Percentiles rank a stretch among this genome's conserved stretches.
Conservation (phyloP, 140 eudicot genomes). For the Stevia rebaudiana region DNA sequence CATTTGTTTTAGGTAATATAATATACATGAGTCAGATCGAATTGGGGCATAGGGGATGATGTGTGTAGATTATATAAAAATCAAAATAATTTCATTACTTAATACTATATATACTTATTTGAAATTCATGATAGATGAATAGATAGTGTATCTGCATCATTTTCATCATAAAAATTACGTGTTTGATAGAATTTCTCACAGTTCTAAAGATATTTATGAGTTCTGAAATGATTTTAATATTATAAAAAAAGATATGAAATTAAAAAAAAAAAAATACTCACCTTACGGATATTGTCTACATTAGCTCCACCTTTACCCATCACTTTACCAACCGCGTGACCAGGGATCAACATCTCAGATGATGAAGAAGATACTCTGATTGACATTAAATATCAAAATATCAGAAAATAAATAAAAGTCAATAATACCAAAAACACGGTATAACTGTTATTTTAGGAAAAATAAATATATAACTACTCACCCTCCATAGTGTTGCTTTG, state of each 20-base stretch:
- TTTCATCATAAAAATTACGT: no score
- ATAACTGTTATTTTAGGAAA: constrained; percentile 2
- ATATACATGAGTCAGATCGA: no score
- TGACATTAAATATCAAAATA: neutral
- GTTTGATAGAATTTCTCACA: no score
- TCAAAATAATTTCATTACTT: no score
- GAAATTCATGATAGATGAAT: no score
- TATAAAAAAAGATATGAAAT: neutral
- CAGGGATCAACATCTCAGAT: constrained; percentile 81
- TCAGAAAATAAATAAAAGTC: neutral
- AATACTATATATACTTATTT: no score
- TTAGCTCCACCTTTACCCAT: constrained; percentile 92
- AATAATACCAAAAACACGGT: neutral
- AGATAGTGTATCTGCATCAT: no score
- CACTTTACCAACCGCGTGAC: constrained; percentile 85
- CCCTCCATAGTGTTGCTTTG: constrained; percentile 79
- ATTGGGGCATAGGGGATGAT: no score
- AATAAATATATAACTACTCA: constrained; percentile 46
- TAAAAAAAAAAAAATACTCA: constrained; percentile 9
- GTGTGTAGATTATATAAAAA: no score
- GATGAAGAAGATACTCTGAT: constrained; percentile 66
- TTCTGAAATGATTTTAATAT: no score
- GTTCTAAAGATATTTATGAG: no score
- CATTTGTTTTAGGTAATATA: no score
- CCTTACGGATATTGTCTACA: constrained; percentile 85